Conservation (phyloP, 2,329 filamentous ascomycete genomes). For the Conoideocrella luteorostrata region DNA sequence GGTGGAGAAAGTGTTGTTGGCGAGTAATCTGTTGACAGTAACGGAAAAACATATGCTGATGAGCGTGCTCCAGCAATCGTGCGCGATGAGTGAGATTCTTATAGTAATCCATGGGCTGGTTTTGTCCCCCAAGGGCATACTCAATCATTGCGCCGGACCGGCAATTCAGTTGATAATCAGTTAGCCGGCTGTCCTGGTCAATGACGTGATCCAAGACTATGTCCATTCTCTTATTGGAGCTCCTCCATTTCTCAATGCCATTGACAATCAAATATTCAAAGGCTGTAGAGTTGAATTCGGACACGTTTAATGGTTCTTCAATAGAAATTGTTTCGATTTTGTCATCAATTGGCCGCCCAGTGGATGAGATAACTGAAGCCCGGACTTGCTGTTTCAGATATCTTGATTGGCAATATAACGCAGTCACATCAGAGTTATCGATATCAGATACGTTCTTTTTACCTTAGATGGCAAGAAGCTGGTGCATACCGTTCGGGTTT, state of each 20-base stretch:
- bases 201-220: slow-evolving; percentile 16
- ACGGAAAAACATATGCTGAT: slow-evolving; percentile 26
- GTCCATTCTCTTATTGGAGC: slow-evolving; percentile 13
- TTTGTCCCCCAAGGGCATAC: slow-evolving; percentile 20
- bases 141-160: slow-evolving; percentile 21
- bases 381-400: slow-evolving; percentile 41
- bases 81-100: slow-evolving; percentile 4
- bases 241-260: slow-evolving; percentile 15
- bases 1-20: slow-evolving; percentile 7
- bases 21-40: slow-evolving; percentile 13
- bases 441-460: background rate
- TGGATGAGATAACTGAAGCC: slow-evolving; percentile 25
- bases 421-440: slow-evolving; percentile 20
- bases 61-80: slow-evolving; percentile 16
- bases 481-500: background rate
- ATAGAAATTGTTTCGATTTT: slow-evolving; percentile 5
- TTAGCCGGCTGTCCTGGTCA: slow-evolving; percentile 18
- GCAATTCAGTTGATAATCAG: slow-evolving; percentile 8
- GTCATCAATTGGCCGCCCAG: background rate
- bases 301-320: slow-evolving; percentile 12
- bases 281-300: slow-evolving; percentile 27
- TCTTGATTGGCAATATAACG: slow-evolving; percentile 34
- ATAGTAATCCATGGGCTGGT: slow-evolving; percentile 8
- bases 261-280: slow-evolving; percentile 27
- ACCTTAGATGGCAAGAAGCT: background rate